phyloP scores from a whole-genome alignment of 352 stramenopile species.

The Phytopythium boreale region DNA sequence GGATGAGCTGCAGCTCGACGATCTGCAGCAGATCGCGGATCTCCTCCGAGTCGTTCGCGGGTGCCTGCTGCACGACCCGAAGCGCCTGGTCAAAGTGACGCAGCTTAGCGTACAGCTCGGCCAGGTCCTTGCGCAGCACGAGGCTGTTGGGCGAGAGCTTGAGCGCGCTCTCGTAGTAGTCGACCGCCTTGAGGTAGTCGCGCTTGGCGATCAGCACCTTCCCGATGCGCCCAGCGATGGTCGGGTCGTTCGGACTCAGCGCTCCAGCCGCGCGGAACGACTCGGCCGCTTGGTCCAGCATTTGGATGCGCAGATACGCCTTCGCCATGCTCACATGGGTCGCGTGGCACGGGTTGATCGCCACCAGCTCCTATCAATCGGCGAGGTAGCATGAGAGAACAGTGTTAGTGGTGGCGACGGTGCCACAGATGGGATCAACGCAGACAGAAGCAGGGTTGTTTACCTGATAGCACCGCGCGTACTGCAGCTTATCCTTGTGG shows the following conservation, averaged over 20 bases:
- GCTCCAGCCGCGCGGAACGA: conserved; percentile 61
- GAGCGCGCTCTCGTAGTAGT: conserved; percentile 92
- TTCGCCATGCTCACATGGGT: conserved; percentile 87
- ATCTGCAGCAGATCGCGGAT: conserved; percentile 64
- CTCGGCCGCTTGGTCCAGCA: conserved; percentile 86
- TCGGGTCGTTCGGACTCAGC: conserved; percentile 62
- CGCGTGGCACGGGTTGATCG: conserved; percentile 62
- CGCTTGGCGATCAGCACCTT: conserved; percentile 91
- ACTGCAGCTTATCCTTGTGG: conserved; percentile 89
- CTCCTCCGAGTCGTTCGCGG: conserved; percentile 62
- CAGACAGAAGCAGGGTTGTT: not conserved
- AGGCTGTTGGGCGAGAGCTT: conserved; percentile 73
- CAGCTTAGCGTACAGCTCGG: conserved; percentile 88
- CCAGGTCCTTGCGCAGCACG: conserved; percentile 87
- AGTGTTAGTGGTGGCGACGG: not conserved
- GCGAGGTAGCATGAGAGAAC: not conserved
- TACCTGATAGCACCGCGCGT: conserved; percentile 84
- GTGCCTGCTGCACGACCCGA: conserved; percentile 72
- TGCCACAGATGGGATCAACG: not conserved
- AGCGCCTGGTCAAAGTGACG: conserved; percentile 82
- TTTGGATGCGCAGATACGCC: conserved; percentile 91
- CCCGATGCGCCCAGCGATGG: conserved; percentile 85
- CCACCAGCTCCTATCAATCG: conserved; percentile 66
- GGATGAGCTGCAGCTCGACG: conserved; percentile 70
- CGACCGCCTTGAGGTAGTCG: conserved; percentile 91